These are phyloP conservation scores for Pleurostoma richardsiae DNA, from an alignment of 2,329 filamentous ascomycete genomes.

Conservation along the genomic window DNA sequence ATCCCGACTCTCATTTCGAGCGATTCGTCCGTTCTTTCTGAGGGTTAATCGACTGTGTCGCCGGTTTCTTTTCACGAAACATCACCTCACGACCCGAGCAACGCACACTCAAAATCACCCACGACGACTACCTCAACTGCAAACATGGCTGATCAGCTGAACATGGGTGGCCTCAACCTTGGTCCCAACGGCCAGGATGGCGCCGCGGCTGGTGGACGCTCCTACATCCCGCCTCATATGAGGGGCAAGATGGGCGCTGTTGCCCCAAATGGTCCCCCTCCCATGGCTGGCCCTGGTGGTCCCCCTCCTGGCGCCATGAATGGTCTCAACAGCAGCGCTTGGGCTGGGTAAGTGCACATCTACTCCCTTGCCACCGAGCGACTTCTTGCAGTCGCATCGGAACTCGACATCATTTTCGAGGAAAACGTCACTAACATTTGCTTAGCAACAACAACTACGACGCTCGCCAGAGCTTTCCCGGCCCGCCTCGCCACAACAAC, in stretches of 20 bases:
- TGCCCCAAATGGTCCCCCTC: conserved; percentile 18
- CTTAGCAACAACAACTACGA: conserved; percentile 42
- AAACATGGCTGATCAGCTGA: conserved; percentile 79
- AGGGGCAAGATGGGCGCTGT: conserved; percentile 48
- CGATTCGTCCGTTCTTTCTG: conserved; percentile 2
- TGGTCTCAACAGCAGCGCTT: conserved; percentile 59
- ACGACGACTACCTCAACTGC: conserved; percentile 12
- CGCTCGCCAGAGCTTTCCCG: conserved; percentile 18
- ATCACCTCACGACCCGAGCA: too few species aligned
- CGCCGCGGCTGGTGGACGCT: conserved; percentile 42
- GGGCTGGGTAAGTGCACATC: conserved; percentile 49
- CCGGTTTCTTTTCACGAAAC: conserved; percentile 5
- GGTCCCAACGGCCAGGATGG: conserved; percentile 31
- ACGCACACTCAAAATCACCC: conserved; percentile 1
- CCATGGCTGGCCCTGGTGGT: conserved; percentile 25
- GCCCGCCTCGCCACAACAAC: conserved; percentile 14
- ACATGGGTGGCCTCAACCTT: conserved; percentile 72
- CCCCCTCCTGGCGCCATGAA: conserved; percentile 23
- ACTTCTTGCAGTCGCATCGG: too few species aligned
- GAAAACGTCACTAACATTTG: conserved; percentile 13
- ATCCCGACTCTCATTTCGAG: conserved; percentile 1
- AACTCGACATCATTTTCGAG: conserved; percentile 1
- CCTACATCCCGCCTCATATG: conserved; percentile 85
- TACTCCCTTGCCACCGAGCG: too few species aligned
- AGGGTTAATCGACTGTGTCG: conserved; percentile 7